Evolutionary conservation across 2,329 filamentous ascomycete genomes (phyloP), one percentile per base, ranked within the genome.

Genomic region (Claviceps sp.): DNA sequence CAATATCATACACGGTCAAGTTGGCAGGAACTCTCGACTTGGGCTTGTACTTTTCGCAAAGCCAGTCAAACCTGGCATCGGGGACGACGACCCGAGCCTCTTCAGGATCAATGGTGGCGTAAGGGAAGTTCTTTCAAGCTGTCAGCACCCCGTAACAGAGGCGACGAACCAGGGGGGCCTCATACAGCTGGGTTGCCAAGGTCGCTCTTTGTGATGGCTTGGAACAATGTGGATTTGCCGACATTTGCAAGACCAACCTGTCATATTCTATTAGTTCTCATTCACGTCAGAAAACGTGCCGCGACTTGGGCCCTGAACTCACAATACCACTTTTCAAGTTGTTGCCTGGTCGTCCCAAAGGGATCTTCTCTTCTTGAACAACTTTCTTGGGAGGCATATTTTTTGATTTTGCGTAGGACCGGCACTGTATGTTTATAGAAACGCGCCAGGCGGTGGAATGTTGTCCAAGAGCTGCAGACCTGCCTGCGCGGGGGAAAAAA

Each of bases 311-410:
- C 22, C 22, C 30, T 55, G 45, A 53, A 63, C 81, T 73, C 78
- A 94, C 93, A 82, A 98, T 98, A 76, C 93, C 94, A 77, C 89
- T 96, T 82, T 97, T 98, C 72, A 98, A 72, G 75, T 82, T 97
- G 81, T 98, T 98, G 67, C 93, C 93, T 60, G 93, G 93, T 68
- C 93, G 81, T 71, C 93, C 93, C 72, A 98, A 80, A 62, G 93
- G 84, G 71, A 97, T 80, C 84, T 97, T 97, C 80, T 97, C 87
- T 79, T 96, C 87, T 64, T 88, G 82, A 63, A 82, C 84, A 51
- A 73, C 76, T 75, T 97, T 97, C 81, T 98, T 98, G 70, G 93
- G 93, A 73, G 89, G 78, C 93, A 98, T 98, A 69, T 81, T 76
- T 69, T 71, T 75, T 69, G 78, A 83, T 65, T 77, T 80, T 64